phyloP scores from a whole-genome alignment of 495 filamentous ascomycete genomes.

The Collariella sp. region DNA sequence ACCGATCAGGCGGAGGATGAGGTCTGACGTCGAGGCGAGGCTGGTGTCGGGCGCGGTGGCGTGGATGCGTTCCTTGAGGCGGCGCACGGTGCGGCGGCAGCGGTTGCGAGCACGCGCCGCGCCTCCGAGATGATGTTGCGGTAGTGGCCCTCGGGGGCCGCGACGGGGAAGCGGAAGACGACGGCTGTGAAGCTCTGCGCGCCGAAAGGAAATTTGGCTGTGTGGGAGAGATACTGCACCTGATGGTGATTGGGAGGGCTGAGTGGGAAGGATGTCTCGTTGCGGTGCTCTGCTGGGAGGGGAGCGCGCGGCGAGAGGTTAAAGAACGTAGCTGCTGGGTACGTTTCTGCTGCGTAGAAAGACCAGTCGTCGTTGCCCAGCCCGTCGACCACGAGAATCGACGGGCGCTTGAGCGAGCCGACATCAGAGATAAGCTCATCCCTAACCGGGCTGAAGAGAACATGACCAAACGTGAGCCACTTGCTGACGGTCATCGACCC shows the following conservation, averaged over 20 bases:
- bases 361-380: conserved; percentile 87
- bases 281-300: conserved; percentile 28
- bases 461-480: conserved; percentile 91
- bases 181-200: conserved; percentile 74
- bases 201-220: conserved; percentile 75
- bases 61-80: conserved; percentile 68
- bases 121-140: conserved; percentile 77
- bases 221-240: conserved; percentile 59
- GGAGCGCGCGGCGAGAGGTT: conserved; percentile 57
- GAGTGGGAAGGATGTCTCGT: conserved; percentile 38
- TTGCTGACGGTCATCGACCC: conserved; percentile 57
- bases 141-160: conserved; percentile 64
- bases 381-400: conserved; percentile 85
- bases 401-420: conserved; percentile 44
- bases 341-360: conserved; percentile 90
- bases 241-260: conserved; percentile 81
- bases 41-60: conserved; percentile 48
- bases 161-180: conserved; percentile 81
- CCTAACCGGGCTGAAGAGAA: conserved; percentile 88
- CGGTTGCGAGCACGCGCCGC: conserved; percentile 74
- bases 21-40: conserved; percentile 69
- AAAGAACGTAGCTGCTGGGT: conserved; percentile 77
- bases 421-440: conserved; percentile 53
- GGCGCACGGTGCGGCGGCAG: conserved; percentile 65
- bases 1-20: conserved; percentile 65